Base-by-base conservation (phyloP, 305 asterid genomes). In the Fraxinus xanthoxyloides region DNA sequence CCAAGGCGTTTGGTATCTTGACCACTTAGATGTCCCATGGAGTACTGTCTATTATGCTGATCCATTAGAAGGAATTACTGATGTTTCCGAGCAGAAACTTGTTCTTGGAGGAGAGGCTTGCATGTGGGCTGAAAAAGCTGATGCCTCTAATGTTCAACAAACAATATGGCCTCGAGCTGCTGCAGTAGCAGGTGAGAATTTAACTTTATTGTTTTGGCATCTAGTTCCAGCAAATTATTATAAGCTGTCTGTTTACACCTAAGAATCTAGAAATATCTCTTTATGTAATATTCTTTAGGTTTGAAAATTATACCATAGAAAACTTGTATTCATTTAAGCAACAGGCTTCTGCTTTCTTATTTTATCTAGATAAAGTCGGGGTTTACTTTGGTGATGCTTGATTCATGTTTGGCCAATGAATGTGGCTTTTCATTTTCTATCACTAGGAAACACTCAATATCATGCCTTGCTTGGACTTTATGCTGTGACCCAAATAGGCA, bases 151-250 rank as follows among this genome's bases (percentile, higher is more conserved):
- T 79, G 91, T 93, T 84, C 97, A 90, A 72, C 95, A 92, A 86
- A 95, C 97, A 80, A 93, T 93, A 89, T 95, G 99, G 99, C 99
- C 99, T 80, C 95, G 99, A 87, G 99, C 99, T 79, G 99, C 98
- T n/a, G 99, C 98, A 15, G 98, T 94, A 46, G 98, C 99, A 87
- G 99, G 99, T 93, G 89, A 85, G 81, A 72, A 19, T 81, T 13
- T 35, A 21, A 3, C 21, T 34, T 9, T 43, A 26, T 70, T 31
- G 26, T 77, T 34, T 79, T 80, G 78, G 31, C 76, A 82, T 61
- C 51, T 38, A 56, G 54, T 36, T 26, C 15, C 19, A 15, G n/a
- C 36, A 12, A 56, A 56, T 54, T 54, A 54, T 54, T 19, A 54
- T 51, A 17, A 51, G 61, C 61, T 51, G 63, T 5, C 26, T 56